Percentiles rank a stretch among this genome's conserved stretches.
These are phyloP conservation scores for Neospora caninum DNA, from an alignment of 169 alveolate species.

Conservation along the genomic window DNA sequence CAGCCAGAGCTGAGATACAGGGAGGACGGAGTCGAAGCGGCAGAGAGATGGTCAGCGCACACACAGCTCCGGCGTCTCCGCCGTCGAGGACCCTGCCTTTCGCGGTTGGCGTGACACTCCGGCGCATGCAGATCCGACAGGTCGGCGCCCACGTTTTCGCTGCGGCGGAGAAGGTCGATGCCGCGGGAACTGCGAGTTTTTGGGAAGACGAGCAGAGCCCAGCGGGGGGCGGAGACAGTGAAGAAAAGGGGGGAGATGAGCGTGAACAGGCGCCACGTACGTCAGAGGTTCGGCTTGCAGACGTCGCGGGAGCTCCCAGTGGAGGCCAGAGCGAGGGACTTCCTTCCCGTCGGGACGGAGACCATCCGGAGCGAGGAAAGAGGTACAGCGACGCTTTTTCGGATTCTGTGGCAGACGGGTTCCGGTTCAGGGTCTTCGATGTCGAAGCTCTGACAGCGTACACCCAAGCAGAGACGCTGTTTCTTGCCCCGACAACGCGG, in stretches of 20 bases:
- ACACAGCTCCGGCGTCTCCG: not conserved
- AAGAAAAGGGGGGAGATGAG: not conserved
- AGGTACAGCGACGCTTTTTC: not conserved
- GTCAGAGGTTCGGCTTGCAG: not conserved
- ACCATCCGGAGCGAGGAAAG: not conserved
- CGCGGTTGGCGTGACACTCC: constrained; percentile 35
- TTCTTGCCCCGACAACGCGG: constrained; percentile 13
- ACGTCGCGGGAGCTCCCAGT: not conserved
- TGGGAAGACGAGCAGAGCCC: not conserved
- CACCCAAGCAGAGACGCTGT: not conserved
- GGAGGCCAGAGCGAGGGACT: not conserved
- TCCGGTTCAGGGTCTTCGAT: constrained; percentile 19
- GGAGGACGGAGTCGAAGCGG: not conserved
- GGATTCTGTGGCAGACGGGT: not conserved
- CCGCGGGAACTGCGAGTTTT: not conserved
- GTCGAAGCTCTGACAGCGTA: constrained; percentile 16
- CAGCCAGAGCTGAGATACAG: not conserved
- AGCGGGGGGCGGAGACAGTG: not conserved
- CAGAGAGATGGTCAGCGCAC: not conserved
- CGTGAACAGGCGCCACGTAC: not conserved
- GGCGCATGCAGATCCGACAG: constrained; percentile 5
- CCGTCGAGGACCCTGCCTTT: not conserved
- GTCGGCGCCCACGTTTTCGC: not conserved
- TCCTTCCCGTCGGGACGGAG: not conserved
- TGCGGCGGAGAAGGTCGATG: constrained; percentile 13